These are phyloP conservation scores for Aspergillus affinis DNA, from an alignment of 495 filamentous ascomycete genomes.

Conservation along the genomic window DNA sequence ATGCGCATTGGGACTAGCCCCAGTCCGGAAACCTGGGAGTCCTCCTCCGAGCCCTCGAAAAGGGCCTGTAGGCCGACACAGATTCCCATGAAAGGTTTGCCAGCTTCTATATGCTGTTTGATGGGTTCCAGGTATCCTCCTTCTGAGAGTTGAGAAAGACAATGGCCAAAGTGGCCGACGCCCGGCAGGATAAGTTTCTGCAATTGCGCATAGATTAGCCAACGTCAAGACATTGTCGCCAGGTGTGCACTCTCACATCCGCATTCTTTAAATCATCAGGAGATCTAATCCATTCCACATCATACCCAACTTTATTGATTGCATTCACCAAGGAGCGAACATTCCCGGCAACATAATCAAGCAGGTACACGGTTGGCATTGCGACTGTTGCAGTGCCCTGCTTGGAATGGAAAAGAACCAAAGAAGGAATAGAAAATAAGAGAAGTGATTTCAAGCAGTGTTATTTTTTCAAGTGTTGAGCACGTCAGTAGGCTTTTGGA, in stretches of 20 bases:
- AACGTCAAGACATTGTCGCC: background rate
- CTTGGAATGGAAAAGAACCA: background rate
- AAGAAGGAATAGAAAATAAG: background rate
- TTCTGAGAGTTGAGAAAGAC: conserved; percentile 73
- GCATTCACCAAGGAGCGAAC: conserved; percentile 94
- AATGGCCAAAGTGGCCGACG: conserved; percentile 97
- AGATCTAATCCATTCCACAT: conserved; percentile 85
- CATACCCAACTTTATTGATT: conserved; percentile 90
- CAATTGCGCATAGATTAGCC: conserved; percentile 20
- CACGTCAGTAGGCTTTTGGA: background rate
- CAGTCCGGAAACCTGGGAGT: conserved; percentile 66
- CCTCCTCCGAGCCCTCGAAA: conserved; percentile 81
- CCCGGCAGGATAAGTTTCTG: conserved; percentile 91
- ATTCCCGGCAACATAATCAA: conserved; percentile 87
- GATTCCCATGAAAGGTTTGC: conserved; percentile 97
- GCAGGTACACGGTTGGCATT: conserved; percentile 90
- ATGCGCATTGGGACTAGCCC: conserved; percentile 70
- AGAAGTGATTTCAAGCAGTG: background rate
- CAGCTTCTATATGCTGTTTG: conserved; percentile 72
- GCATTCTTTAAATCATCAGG: conserved; percentile 82
- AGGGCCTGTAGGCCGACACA: conserved; percentile 93
- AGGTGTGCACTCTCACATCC: conserved; percentile 57
- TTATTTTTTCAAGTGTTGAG: background rate
- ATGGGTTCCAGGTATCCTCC: conserved; percentile 83
- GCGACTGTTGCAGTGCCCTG: conserved; percentile 3